Evolutionary conservation across 306 rosid genomes (phyloP), one percentile per base, ranked within the genome.

Genomic region (Cyclanthera cordifolia): DNA sequence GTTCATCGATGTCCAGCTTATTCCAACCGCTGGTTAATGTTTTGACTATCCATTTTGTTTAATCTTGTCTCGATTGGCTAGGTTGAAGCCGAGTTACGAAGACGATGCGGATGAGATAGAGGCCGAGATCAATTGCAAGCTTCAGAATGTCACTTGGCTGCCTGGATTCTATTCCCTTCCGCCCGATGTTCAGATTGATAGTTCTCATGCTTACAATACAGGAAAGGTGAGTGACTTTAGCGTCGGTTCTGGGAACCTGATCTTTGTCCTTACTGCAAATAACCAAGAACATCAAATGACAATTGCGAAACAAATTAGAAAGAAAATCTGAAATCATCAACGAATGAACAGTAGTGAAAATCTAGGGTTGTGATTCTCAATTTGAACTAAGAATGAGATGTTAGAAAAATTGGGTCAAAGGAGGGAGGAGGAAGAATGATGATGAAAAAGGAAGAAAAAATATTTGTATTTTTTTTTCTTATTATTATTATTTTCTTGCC

Each of bases 81-180:
- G 96, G 79, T 76, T 93, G 79, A 93, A 90, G 64, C 94, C 90
- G 10, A 91, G 87, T 48, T 80, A 59, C 30, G 96, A 93, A 79
- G 84, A 77, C 73, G 76, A 72, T 45, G 13, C 86, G 37, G 87
- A 86, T 78, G 91, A 83, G 47, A 30, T 93, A 71, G 86, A 89
- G 84, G 77, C 74, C 61, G 91, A 86, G 76, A 70, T 90, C 19
- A 74, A 83, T 9, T 90, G 91, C 70, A 79, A 85, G 70, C 75
- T 90, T 56, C 54, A 88, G 54, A 81, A 69, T 80, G 80, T 86
- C 66, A 77, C 64, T 54, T 90, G 96, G 96, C 71, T 93, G 75
- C 76, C 83, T 19, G 90, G 87, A 21, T 93, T 93, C 72, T 84
- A 79, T 72, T 83, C 94, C 50, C 84, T 93, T 73, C 96, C 86